Percentiles rank a stretch among this genome's conserved stretches.
phyloP scores from a whole-genome alignment of 306 rosid species.

The Acacia confusa region DNA sequence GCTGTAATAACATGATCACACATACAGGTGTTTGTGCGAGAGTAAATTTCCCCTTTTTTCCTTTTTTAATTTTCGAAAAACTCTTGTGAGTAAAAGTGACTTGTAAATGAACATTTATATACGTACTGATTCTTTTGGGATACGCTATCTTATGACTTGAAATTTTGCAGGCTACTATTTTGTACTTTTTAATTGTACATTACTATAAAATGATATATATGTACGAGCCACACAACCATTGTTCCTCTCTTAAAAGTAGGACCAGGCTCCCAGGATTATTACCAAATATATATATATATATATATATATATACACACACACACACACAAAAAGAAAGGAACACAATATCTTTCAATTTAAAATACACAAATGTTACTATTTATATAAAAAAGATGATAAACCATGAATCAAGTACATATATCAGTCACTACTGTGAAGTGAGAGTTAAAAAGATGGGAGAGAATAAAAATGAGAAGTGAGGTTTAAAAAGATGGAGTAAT shows the following conservation, averaged over 20 bases:
- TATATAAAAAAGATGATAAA: not conserved
- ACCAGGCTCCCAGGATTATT: not conserved
- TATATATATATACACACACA: too few relatives aligned
- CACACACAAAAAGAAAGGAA: not conserved
- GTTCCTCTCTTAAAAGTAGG: not conserved
- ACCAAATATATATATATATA: too few relatives aligned
- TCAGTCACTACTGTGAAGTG: not conserved
- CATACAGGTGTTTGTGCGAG: not conserved
- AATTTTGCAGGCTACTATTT: not conserved
- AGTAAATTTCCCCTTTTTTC: not conserved
- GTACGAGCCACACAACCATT: not conserved
- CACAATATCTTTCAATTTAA: not conserved
- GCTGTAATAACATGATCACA: not conserved
- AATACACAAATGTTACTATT: not conserved
- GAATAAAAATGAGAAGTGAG: not conserved
- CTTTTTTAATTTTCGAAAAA: not conserved
- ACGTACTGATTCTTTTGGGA: not conserved
- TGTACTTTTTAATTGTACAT: not conserved
- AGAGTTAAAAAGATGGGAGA: not conserved
- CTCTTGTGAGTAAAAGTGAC: not conserved
- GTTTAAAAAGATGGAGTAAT: not conserved
- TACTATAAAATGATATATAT: not conserved
- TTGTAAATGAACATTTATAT: not conserved
- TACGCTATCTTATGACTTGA: not conserved
- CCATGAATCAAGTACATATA: not conserved